Evolutionary conservation across 2,329 filamentous ascomycete genomes (phyloP).

Genomic region (Onygenales sp.): DNA sequence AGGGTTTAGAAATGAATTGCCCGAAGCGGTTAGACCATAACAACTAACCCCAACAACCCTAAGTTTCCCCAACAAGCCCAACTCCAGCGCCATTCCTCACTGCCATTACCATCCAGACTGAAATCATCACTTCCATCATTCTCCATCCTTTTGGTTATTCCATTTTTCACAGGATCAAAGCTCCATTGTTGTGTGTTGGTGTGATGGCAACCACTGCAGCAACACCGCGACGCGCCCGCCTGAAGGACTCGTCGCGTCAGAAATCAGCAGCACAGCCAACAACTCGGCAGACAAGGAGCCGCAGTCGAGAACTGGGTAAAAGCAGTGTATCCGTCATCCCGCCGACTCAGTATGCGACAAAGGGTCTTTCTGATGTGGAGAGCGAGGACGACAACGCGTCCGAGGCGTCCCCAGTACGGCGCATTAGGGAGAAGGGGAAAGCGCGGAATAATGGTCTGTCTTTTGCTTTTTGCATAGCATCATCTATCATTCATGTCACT

Average conservation of each 20-base stretch:
- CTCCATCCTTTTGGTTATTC: background rate
- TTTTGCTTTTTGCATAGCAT: background rate
- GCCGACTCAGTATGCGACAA: background rate
- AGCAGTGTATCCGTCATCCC: background rate
- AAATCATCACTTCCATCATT: background rate
- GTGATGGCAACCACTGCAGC: background rate
- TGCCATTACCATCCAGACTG: background rate
- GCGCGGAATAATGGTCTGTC: background rate
- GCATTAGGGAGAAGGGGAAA: background rate
- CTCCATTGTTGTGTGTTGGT: background rate
- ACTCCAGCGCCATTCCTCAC: no score
- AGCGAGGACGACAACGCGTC: background rate
- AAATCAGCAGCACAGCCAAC: background rate
- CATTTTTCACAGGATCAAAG: background rate
- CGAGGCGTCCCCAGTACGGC: no score
- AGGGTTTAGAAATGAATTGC: background rate
- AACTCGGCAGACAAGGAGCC: constrained; percentile 1
- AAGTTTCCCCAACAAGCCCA: no score
- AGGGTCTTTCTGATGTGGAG: background rate
- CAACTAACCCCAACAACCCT: no score
- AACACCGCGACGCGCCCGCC: background rate
- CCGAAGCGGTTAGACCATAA: no score
- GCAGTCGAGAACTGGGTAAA: constrained; percentile 1
- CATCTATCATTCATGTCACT: background rate
- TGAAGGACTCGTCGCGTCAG: background rate